Percentiles rank a stretch among this genome's conserved stretches.
Evolutionary conservation across 768 basidiomycete species (phyloP).

Genomic region (Dioszegia crocea): DNA sequence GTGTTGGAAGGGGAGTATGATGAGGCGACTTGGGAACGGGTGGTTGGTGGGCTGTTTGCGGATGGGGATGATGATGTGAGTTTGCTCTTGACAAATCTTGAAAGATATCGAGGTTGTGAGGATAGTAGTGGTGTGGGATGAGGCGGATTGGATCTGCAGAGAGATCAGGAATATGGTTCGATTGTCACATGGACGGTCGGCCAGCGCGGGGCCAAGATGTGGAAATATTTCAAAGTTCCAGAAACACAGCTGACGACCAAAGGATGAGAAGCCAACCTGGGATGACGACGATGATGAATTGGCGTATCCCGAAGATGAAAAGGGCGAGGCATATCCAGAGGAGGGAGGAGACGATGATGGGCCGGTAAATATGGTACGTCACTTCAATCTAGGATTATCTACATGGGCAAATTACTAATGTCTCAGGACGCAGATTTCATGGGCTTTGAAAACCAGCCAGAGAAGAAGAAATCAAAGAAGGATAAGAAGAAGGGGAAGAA

Average conservation of each 20-base stretch:
- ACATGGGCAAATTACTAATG: neutral
- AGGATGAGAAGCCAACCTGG: constrained; percentile 76
- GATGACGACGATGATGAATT: constrained; percentile 69
- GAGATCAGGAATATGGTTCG: too few relatives aligned
- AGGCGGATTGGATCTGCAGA: too few relatives aligned
- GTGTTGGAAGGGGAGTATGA: constrained; percentile 93
- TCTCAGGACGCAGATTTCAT: constrained; percentile 47
- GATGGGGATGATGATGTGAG: constrained; percentile 10
- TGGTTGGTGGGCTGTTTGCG: constrained; percentile 70
- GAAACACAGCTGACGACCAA: constrained; percentile 17
- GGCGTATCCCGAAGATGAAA: constrained; percentile 71
- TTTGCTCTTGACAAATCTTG: neutral
- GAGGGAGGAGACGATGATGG: constrained; percentile 58
- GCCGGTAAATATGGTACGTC: constrained; percentile 45
- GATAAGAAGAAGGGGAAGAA: constrained; percentile 28
- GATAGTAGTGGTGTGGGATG: too few relatives aligned
- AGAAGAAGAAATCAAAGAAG: constrained; percentile 35
- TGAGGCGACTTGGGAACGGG: constrained; percentile 71
- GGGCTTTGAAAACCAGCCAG: constrained; percentile 29
- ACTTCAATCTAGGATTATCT: neutral
- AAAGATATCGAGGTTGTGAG: too few relatives aligned
- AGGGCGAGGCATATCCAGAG: constrained; percentile 49
- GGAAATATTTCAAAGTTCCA: too few relatives aligned
- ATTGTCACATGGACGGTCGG: too few relatives aligned
- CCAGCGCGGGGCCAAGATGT: too few relatives aligned